Base-by-base conservation (phyloP, 768 basidiomycete genomes). In the Chalciporus sphaerocephalus region DNA sequence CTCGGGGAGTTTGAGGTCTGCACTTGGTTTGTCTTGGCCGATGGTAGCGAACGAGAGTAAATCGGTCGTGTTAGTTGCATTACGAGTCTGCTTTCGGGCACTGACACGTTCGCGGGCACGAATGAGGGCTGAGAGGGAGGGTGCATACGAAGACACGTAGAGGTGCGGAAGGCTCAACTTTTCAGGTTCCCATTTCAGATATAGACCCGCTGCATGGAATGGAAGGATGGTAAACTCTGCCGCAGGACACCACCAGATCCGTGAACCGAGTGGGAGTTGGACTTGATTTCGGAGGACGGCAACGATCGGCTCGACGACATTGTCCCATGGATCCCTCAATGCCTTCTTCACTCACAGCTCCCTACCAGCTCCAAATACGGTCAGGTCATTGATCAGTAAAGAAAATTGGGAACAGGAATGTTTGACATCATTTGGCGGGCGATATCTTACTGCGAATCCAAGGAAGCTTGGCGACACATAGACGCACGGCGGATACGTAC, bases 241-340 rank as follows among this genome's bases (percentile, higher is more conserved):
- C 22, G 42, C 25, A 5, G 42, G 42, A 8, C 42, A 43, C 42
- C 42, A 43, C 42, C 42, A 43, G 22, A 43, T 25, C 2, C 42
- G 42, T 8, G 42, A 43, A 23, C 33, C 32, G 6, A 3, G 11
- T 1, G 33, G 42, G 0, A 43, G 33, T 15, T 43, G 23, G 25
- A 43, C 6, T 1, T 43, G 22, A 6, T 35, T 18, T 4, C 25
- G 22, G 6, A 44, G 18, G 2, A 21, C 35, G 4, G 4, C 1
- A 11, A 20, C 34, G 17, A 44, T 36, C 11, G 21, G 42, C 15
- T 42, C 33, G 17, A 42, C 42, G 1, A 42, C 42, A 4, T 4
- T 30, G 13, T 27, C 21, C 42, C 42, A 44, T n/a, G n/a, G n/a
- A n/a, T n/a, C n/a, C n/a, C n/a, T n/a, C n/a, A n/a, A n/a, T n/a